A percentile compares a stretch with the other conserved stretches of the same genome.
phyloP scores from a whole-genome alignment of 495 filamentous ascomycete species.

The Penicillium desertorum region DNA sequence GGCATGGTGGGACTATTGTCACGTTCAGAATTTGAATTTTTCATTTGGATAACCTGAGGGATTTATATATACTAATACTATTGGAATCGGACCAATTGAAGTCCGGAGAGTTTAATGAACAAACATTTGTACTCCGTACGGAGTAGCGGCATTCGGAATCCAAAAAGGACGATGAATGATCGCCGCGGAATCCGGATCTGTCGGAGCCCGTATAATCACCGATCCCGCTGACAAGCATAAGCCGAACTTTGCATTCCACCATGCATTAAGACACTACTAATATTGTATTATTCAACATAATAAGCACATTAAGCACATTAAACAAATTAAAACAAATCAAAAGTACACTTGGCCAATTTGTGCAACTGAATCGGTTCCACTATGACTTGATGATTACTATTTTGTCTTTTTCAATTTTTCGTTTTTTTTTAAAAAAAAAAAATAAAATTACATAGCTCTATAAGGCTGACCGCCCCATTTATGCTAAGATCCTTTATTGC shows the following conservation, averaged over 20 bases:
- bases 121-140: not conserved
- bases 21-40: slow-evolving; percentile 2
- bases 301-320: not conserved
- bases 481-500: not conserved
- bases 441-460: slow-evolving; percentile 5
- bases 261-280: not conserved
- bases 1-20: not conserved
- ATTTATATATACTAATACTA: not conserved
- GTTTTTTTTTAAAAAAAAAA: too few species aligned
- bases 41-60: not conserved
- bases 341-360: too few species aligned
- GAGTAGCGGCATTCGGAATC: too few species aligned
- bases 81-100: not conserved
- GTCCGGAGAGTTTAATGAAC: not conserved
- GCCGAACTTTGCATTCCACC: not conserved
- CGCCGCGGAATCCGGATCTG: slow-evolving; percentile 18
- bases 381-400: not conserved
- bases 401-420: slow-evolving; percentile 8
- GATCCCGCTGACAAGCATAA: slow-evolving; percentile 14
- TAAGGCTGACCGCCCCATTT: slow-evolving; percentile 20
- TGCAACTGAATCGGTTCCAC: not conserved
- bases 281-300: not conserved
- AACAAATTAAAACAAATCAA: too few species aligned
- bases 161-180: not conserved
- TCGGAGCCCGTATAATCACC: slow-evolving; percentile 21